Evolutionary conservation across 257 asterid genomes (phyloP).

Genomic region (Salvia splendens): DNA sequence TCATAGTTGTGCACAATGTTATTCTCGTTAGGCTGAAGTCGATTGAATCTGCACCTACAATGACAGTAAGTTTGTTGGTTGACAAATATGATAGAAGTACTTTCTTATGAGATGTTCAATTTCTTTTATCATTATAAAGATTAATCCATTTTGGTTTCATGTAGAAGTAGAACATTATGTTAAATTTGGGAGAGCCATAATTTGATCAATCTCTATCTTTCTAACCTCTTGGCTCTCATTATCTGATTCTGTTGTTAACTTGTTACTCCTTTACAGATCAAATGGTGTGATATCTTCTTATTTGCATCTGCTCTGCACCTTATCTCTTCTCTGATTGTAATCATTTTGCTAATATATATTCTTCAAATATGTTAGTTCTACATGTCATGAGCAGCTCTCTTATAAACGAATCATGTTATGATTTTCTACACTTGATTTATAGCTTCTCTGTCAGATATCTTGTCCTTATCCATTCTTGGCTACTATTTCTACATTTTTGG

Average conservation of each 20-base stretch:
- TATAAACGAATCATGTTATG: neutral
- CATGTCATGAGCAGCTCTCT: neutral
- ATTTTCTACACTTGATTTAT: neutral
- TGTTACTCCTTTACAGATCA: slow-evolving; percentile 6
- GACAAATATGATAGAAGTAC: no score
- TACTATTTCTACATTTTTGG: neutral
- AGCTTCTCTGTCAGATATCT: neutral
- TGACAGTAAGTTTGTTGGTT: no score
- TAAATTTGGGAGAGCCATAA: no score
- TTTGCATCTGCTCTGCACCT: no score
- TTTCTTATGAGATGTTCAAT: neutral
- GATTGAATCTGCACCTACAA: neutral
- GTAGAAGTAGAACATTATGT: no score
- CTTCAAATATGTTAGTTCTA: neutral
- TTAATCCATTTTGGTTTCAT: no score
- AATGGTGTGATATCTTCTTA: neutral
- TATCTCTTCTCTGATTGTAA: neutral
- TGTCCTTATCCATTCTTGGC: slow-evolving; percentile 3
- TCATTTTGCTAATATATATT: neutral
- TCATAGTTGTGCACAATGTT: neutral
- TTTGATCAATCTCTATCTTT: no score
- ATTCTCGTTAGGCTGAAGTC: neutral
- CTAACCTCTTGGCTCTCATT: neutral
- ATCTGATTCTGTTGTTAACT: slow-evolving; percentile 16
- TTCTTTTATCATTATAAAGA: no score